Base-by-base conservation (phyloP, 495 filamentous ascomycete species). In the Sabuloglossum arenarium region DNA sequence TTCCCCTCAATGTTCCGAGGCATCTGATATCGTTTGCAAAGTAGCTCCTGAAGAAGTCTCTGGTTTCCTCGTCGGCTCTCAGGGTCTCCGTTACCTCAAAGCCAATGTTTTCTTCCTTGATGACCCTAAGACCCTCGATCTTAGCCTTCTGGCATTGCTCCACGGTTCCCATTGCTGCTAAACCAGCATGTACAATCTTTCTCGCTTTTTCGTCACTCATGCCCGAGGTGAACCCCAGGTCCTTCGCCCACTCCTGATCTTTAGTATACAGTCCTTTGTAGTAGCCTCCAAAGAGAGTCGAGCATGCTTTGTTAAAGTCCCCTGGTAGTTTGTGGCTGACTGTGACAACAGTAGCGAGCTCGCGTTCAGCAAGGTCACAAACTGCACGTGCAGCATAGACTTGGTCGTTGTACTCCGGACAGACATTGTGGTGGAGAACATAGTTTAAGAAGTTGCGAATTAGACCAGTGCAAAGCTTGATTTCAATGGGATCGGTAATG, bases 401-500 rank as follows among this genome's bases (percentile, higher is more conserved):
- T 59, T 85, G 75, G 0, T 73, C 70, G 0, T 61, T 69, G 64
- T 88, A 81, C 60, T 98, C 91, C 3, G 84, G 83, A 59, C 86
- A 93, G 14, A 94, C 91, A 34, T 84, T 73, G 61, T 96, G 90
- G 56, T 76, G 75, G 12, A 88, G 71, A 9, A 96, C 73, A 61
- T 95, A 98, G 60, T 87, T 88, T 57, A 94, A 76, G 66, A 96
- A 95, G 66, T 91, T 94, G 53, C 75, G 76, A 49, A 96, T 71
- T 4, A 91, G 77, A 16, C 71, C 69, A 14, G 77, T 74, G 12
- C 70, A 72, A 19, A 72, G 57, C 52, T 75, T 71, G 56, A 86
- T 64, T 46, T 70, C 66, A 0, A 71, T 65, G 53, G 73, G 69
- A n/a, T 52, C 69, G 10, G 72, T 64, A 6, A 74, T 68, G 45